Base-by-base conservation (phyloP, 805 yeast genomes). In the Candida fluviatilis region DNA sequence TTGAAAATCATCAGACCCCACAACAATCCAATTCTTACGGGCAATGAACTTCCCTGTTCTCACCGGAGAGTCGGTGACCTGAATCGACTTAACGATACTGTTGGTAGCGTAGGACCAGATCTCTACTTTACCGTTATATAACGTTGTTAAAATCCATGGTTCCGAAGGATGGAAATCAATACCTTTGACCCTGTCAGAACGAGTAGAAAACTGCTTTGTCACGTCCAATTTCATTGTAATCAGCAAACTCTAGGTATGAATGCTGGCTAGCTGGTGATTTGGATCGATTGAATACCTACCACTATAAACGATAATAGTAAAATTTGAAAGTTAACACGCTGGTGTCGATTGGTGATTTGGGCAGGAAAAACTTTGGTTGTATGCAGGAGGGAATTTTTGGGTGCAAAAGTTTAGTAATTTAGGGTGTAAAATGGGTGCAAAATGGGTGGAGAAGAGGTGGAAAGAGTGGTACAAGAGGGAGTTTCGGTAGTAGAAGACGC, bases 101-200 rank as follows among this genome's bases (percentile, higher is more conserved):
- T 77, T 78, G 31, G 97, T 87, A 55, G 89, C 96, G 53, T 86
- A 88, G 38, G 95, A 84, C 95, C 95, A 88, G 57, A 91, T 87
- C 65, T 90, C 97, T 39, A 88, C 80, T 60, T 76, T 77, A 49
- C 96, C 99, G 36, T 90, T 84, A 64, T 86, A 89, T 42, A 87
- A 71, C n/a, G 96, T 88, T 38, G 91, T 82, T 54, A 89, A 71
- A 37, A 89, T 80, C 98, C 98, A 91, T 38, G 99, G 98, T 62
- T 93, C 99, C 15, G 90, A 73, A 17, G 99, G 99, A 62, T 93
- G 99, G 73, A 93, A 85, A 65, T 93, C 99, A 57, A 93, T 84
- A 35, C 96, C 97, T 65, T 93, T 93, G 59, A 93, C 97, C 62
- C 99, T 82, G 62, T 90, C 97, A 28, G 97, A 83, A 54, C 96